Percentiles rank a stretch among this genome's conserved stretches.
phyloP scores from a whole-genome alignment of 1,284 basidiomycete species.

The Moesziomyces antarcticus region DNA sequence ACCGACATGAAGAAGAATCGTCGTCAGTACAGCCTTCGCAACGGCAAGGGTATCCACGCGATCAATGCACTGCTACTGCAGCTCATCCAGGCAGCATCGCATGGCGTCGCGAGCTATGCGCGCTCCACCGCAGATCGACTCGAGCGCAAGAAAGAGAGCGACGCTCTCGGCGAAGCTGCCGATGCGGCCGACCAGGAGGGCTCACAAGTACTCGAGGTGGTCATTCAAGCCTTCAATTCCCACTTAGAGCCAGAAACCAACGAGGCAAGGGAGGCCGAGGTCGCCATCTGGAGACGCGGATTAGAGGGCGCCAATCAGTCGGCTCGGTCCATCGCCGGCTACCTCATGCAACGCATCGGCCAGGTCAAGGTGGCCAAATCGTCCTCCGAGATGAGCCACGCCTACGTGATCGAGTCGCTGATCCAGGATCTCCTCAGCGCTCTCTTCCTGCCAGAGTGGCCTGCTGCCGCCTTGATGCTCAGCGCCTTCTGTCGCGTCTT shows the following conservation, averaged over 20 bases:
- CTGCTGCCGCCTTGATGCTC: conserved; percentile 81
- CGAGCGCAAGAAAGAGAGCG: conserved; percentile 14
- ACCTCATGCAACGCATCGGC: conserved; percentile 76
- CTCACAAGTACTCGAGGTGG: conserved; percentile 23
- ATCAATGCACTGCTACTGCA: conserved; percentile 91
- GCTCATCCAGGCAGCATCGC: conserved; percentile 85
- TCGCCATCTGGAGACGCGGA: conserved; percentile 38
- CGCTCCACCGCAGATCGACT: conserved; percentile 38
- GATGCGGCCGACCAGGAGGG: conserved; percentile 17
- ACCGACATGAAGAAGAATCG: conserved; percentile 88
- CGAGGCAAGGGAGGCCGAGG: conserved; percentile 31
- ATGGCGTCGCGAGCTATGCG: conserved; percentile 33
- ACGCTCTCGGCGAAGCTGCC: conserved; percentile 6
- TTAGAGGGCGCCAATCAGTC: conserved; percentile 53
- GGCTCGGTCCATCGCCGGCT: conserved; percentile 79
- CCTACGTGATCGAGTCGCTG: conserved; percentile 87
- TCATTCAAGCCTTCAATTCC: conserved; percentile 37
- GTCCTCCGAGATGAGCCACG: conserved; percentile 72
- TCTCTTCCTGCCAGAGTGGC: conserved; percentile 95
- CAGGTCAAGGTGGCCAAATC: conserved; percentile 57
- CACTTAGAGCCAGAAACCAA: conserved; percentile 13
- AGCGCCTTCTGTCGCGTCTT: conserved; percentile 58
- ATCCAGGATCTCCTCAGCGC: conserved; percentile 88
- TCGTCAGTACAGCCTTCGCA: conserved; percentile 74
- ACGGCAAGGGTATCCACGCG: conserved; percentile 81